Base-by-base conservation (phyloP, 345 rosid species). In the Salix suchowensis region DNA sequence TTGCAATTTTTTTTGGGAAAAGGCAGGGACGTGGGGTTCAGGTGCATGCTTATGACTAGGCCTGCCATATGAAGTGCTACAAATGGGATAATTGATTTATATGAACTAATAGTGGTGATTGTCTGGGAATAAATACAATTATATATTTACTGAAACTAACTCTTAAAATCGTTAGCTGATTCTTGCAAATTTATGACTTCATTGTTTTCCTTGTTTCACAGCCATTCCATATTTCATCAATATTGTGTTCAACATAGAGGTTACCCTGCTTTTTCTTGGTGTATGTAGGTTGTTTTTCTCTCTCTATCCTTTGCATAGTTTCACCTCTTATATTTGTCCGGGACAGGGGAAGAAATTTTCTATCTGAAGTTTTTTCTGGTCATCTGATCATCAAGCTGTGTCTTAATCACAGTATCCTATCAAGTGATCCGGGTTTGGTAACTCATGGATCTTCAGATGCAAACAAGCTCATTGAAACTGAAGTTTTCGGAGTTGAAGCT, bases 391-490 rank as follows among this genome's bases (percentile, higher is more conserved):
- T 65, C 28, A 42, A n/a, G 64, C 11, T 39, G 66, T n/a, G 60
- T 48, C 42, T 70, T 70, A 39, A 24, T 77, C 68, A 23, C 85
- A 90, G 92, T 67, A 87, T 90, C 44, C 72, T 87, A 44, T 78
- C 79, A 48, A 87, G 81, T 55, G 86, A 90, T 84, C 94, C 92
- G 18, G 89, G 94, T 81, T 46, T 76, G 5, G 83, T 83, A 66
- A 46, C 75, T n/a, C 9, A 60, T 28, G 80, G 71, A 68, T 75
- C 85, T 79, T 71, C 80, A 26, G 8, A 16, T 64, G 75, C 80
- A 6, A 82, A 78, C 11, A 42, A 73, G 69, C 76, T 68, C 18
- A 66, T 32, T 67, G 80, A 79, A 76, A 70, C 62, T 74, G 67
- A 80, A 68, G 71, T 28, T 54, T 39, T 75, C 44, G 75, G 54